Base-by-base conservation (phyloP, 176 grass and related monocot genomes). In the Ananas comosus region DNA sequence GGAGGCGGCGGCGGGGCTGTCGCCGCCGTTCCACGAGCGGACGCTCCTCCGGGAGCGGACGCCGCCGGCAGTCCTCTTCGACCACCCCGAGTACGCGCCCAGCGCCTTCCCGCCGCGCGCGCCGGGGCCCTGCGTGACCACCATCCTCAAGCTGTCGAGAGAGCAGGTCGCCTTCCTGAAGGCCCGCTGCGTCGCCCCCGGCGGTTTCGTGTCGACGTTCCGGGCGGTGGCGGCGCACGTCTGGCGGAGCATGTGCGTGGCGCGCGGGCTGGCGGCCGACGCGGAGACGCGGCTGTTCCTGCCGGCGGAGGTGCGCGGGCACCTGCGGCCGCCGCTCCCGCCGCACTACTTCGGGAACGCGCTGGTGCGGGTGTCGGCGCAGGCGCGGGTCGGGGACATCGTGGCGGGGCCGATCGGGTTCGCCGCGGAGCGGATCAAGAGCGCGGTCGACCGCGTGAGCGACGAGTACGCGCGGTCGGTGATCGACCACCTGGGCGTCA, bases 391-490 rank as follows among this genome's bases (percentile, higher is more conserved):
- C 10, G 53, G 12, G 1, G 13, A 52, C 18, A 27, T 76, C 16
- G 33, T 59, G 3, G 66, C 74, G 7, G 29, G 54, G 14, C 2
- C 49, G 8, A 9, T 25, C 28, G 10, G 53, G 12, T 22, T 53
- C 67, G 59, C 19, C 1, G 63, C 18, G 17, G 48, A 67, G 25
- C n/a, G 42, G 9, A 64, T 76, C 42, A 76, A 76, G 61, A 24
- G 10, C 52, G 63, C 50, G 0, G 54, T 68, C 17, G 48, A 66
- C 53, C 48, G 59, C 6, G 47, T 76, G 16, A 76, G 13, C 33
- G 63, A 76, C 61, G 74, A 66, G 18, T 76, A 27, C 12, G 23
- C 54, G 6, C 66, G 59, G 54, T 77, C 74, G 17, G 51, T 68
- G 28, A 56, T 76, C 28, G 74, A 76, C 14, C 42, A 68, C 12